Evolutionary conservation across 345 rosid species (phyloP), one percentile per base, ranked within the genome.

Genomic region (Balakata baccata): DNA sequence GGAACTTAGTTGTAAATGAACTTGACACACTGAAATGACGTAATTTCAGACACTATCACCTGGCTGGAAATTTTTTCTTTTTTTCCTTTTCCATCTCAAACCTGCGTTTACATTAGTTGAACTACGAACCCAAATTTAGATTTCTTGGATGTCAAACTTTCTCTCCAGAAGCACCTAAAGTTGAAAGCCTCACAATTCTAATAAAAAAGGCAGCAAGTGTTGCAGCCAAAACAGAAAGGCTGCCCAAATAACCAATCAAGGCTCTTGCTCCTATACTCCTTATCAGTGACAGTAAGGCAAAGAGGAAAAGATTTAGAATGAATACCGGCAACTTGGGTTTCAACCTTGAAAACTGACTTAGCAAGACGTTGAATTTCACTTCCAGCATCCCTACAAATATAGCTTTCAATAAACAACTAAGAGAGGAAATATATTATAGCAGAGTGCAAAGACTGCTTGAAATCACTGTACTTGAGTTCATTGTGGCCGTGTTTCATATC

Each of bases 401-500:
- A 71, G 68, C 47, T 47, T 61, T 49, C 34, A 69, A 43, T 65
- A 74, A 72, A 71, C 45, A 72, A 41, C 50, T 56, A 25, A 10
- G 3, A 70, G 18, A 59, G 16, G n/a, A 46, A 57, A 38, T 56
- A 65, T 66, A 52, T 25, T 47, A 18, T 16, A 53, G 72, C 60
- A 56, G 74, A 68, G 66, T 4, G 38, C 5, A 64, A 51, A 58
- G 10, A 64, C 10, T 16, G 20, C 22, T 3, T 5, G 17, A 39
- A 51, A 49, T 17, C 65, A 76, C 73, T 71, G 62, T 87, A 95
- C 98, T 75, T 83, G 77, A 95, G 93, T 74, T 92, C 93, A 34
- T 85, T 56, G 22, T 78, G 88, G 78, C 99, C 99, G 7, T 66
- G 88, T 68, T 81, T 88, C 97, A 91, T 89, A 7, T 89, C 99